Percentiles rank a stretch among this genome's conserved stretches.
Conservation (phyloP, 2,329 filamentous ascomycete species). For the Helicocarpus griseus region DNA sequence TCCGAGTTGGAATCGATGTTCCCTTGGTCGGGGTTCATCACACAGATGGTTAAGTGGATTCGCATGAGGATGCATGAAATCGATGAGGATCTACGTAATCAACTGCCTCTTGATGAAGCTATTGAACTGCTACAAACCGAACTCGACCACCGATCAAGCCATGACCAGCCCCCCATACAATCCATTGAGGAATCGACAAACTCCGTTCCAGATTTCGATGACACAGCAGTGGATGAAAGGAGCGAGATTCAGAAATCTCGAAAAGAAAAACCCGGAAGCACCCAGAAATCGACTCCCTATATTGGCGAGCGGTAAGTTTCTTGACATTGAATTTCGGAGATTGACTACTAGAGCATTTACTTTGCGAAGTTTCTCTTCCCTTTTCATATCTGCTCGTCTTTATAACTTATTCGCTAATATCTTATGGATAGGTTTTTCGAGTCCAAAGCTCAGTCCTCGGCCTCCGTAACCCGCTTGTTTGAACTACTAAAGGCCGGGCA, state of each 20-base stretch:
- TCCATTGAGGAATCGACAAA: slow-evolving; percentile 28
- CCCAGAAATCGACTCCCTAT: background rate
- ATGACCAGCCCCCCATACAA: slow-evolving; percentile 8
- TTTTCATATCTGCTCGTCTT: background rate
- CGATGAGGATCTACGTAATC: slow-evolving; percentile 27
- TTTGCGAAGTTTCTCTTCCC: background rate
- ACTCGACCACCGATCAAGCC: slow-evolving; percentile 24
- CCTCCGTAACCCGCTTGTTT: background rate
- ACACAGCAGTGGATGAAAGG: background rate
- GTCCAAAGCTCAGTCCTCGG: background rate
- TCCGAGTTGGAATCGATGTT: slow-evolving; percentile 37
- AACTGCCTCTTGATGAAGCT: slow-evolving; percentile 34
- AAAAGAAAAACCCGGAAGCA: background rate
- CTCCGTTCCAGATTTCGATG: slow-evolving; percentile 12
- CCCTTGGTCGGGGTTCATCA: slow-evolving; percentile 41
- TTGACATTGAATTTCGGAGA: too few species aligned
- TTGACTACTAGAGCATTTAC: background rate
- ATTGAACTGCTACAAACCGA: slow-evolving; percentile 12
- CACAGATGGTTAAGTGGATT: slow-evolving; percentile 39
- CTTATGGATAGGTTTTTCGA: background rate
- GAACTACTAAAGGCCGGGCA: background rate
- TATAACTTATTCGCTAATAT: background rate
- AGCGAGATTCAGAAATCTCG: background rate
- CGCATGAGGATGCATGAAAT: slow-evolving; percentile 38
- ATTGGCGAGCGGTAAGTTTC: background rate